Evolutionary conservation across 768 basidiomycete genomes (phyloP).

Genomic region (Lentinula aciculospora): DNA sequence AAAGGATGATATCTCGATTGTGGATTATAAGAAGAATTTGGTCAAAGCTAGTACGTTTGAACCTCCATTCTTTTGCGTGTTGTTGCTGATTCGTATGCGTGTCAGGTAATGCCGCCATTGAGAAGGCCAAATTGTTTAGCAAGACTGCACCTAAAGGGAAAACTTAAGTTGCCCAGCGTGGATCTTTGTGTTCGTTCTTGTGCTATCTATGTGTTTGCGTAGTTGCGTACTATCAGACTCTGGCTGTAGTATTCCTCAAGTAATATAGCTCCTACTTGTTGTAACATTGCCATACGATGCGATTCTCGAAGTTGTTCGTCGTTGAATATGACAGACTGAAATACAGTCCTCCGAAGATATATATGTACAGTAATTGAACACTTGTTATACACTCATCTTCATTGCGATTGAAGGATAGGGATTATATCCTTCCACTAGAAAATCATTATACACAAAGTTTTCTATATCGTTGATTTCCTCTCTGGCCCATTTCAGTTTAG

Average conservation of each 20-base stretch:
- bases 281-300: too few relatives aligned
- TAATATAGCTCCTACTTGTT: too few relatives aligned
- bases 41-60: conserved; percentile 59
- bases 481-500: conserved; percentile 69
- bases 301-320: too few relatives aligned
- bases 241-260: too few relatives aligned
- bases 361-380: too few relatives aligned
- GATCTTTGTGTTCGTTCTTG: too few relatives aligned
- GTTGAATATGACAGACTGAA: too few relatives aligned
- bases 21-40: conserved; percentile 89
- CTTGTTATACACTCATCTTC: conserved; percentile 85
- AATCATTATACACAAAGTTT: conserved; percentile 73
- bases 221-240: too few relatives aligned
- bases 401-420: conserved; percentile 81
- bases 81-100: not conserved
- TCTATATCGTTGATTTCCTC: conserved; percentile 68
- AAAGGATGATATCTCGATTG: conserved; percentile 84
- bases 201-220: too few relatives aligned
- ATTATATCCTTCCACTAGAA: conserved; percentile 83
- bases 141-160: conserved; percentile 73
- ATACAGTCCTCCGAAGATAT: too few relatives aligned
- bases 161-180: conserved; percentile 32
- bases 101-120: conserved; percentile 76
- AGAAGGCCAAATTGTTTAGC: conserved; percentile 91
- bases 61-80: conserved; percentile 3